Evolutionary conservation across 805 yeast genomes (phyloP), one percentile per base, ranked within the genome.

Genomic region (Saturnispora hagleri): DNA sequence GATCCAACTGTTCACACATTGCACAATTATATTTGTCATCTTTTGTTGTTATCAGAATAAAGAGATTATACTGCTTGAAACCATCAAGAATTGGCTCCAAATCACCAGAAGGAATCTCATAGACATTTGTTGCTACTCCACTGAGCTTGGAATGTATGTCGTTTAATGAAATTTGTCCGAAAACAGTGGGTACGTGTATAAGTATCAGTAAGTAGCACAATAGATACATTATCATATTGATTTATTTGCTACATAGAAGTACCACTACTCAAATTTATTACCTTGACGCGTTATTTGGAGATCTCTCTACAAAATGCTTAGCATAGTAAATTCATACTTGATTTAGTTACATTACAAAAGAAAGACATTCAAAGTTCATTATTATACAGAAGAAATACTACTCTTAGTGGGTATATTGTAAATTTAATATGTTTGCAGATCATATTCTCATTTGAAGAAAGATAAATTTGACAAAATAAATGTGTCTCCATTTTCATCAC

Each of bases 1-100:
- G 68, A 35, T 71, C 70, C 52, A 83, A 68, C 6, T 64, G 68
- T 18, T 50, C 53, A 60, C 91, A 84, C 28, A 71, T 57, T 0
- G 53, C 65, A 57, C 89, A 84, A 0, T 67, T 69, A 51, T 73
- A 72, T 22, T 68, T 60, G 5, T 66, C 68, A 40, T 62, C 63
- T 0, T 74, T 60, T 3, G 86, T 74, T 0, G 89, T 82, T 41
- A 82, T 67, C n/a, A 75, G 63, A 0, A 81, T 51, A 2, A 83
- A 65, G 7, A 80, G 65, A 57, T 65, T 77, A 62, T 80, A 77
- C 46, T 76, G 81, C 48, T 80, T 68, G 3, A 73, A 67, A 1
- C 83, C 86, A 2, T 65, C 57, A 33, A 78, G 63, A 2, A 76
- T 42, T 3, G 59, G 50, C 8, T 61, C 59, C 43, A 79, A 70